Percentiles rank a stretch among this genome's conserved stretches.
phyloP scores from a whole-genome alignment of 208 protist genomes.

The Leishmania major region DNA sequence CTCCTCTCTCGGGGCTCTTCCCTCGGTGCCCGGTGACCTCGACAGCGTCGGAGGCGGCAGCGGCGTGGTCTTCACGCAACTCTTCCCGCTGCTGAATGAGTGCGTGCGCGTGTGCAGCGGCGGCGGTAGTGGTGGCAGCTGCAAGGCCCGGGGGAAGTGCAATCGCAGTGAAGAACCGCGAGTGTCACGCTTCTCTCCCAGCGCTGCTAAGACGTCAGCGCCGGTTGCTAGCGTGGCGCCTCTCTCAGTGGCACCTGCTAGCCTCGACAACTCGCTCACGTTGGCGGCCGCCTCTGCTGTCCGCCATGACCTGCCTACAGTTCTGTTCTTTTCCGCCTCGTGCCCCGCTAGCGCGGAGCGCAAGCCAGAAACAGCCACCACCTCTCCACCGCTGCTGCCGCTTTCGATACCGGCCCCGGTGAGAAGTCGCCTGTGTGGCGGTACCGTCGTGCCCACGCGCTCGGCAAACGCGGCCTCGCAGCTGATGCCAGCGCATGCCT shows the following conservation, averaged over 20 bases:
- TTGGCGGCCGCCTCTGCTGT: background rate
- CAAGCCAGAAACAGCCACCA: background rate
- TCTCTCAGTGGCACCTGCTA: background rate
- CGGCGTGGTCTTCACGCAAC: conserved; percentile 13
- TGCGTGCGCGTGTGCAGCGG: conserved; percentile 8
- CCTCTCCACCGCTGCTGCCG: conserved; percentile 17
- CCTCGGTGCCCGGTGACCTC: background rate
- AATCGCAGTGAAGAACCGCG: background rate
- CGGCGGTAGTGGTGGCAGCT: background rate
- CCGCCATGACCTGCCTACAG: background rate
- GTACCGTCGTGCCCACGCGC: background rate
- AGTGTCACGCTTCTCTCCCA: background rate
- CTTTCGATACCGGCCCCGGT: background rate
- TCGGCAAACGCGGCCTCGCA: background rate
- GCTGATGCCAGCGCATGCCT: conserved; percentile 22
- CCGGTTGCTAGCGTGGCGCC: background rate
- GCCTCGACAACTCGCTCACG: background rate
- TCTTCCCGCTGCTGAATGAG: conserved; percentile 27
- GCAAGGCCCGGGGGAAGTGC: background rate
- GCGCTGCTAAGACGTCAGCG: background rate
- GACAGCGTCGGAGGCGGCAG: background rate
- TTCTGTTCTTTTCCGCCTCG: background rate
- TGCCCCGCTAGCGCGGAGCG: background rate
- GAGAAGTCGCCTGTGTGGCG: background rate
- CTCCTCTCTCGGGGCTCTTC: background rate